Percentiles rank a stretch among this genome's conserved stretches.
Evolutionary conservation across 345 rosid species (phyloP).

Genomic region (Linum lewisii): DNA sequence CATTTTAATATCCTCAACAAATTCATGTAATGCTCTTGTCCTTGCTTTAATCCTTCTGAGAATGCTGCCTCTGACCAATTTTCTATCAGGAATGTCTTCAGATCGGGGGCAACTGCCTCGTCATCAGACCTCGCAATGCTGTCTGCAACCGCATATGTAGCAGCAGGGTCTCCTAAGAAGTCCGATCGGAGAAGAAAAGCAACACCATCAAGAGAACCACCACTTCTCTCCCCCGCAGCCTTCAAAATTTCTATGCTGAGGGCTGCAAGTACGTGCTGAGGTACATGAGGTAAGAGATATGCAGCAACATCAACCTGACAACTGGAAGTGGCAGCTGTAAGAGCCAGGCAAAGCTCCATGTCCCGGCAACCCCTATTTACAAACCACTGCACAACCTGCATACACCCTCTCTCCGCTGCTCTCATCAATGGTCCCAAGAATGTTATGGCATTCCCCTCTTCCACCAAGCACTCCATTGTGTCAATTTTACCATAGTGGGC

Average conservation of each 20-base stretch:
- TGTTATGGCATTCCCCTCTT: conserved; percentile 89
- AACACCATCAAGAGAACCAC: conserved; percentile 86
- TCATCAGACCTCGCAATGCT: conserved; percentile 82
- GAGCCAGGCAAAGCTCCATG: conserved; percentile 95
- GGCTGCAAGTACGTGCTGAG: conserved; percentile 77
- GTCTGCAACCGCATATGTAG: conserved; percentile 79
- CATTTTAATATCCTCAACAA: conserved; percentile 53
- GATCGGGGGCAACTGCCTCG: conserved; percentile 63
- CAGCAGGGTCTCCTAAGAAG: conserved; percentile 72
- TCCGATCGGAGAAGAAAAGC: conserved; percentile 81
- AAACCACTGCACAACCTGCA: conserved; percentile 96
- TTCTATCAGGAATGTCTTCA: conserved; percentile 56
- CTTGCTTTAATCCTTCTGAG: conserved; percentile 59
- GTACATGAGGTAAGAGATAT: conserved; percentile 82
- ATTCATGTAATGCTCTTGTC: conserved; percentile 57
- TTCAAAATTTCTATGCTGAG: conserved; percentile 88
- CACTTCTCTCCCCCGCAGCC: conserved; percentile 92
- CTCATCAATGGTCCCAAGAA: conserved; percentile 93
- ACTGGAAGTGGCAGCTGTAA: conserved; percentile 91
- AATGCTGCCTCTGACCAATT: conserved; percentile 93
- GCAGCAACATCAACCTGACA: conserved; percentile 79
- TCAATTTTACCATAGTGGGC: conserved; percentile 83
- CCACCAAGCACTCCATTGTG: conserved; percentile 97
- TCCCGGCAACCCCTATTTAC: conserved; percentile 79
- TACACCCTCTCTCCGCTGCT: conserved; percentile 92